Evolutionary conservation across 805 yeast genomes (phyloP).

Genomic region (Barnettozyma pratensis): DNA sequence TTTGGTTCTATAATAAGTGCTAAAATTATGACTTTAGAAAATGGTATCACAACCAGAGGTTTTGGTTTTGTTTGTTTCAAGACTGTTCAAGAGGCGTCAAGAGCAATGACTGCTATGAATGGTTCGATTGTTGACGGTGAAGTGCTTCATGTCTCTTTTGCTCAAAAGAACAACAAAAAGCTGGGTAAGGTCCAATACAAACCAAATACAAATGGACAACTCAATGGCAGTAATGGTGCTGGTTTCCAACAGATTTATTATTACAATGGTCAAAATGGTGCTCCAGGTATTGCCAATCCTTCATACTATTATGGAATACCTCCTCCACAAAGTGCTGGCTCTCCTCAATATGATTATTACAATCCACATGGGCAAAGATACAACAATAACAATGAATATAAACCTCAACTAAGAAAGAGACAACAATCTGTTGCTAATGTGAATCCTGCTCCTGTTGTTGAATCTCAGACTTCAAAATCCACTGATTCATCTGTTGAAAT

Average conservation of each 20-base stretch:
- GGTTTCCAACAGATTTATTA: background rate
- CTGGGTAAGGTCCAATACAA: constrained; percentile 3
- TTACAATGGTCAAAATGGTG: background rate
- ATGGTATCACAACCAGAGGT: constrained; percentile 47
- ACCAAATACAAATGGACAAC: background rate
- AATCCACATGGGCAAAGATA: background rate
- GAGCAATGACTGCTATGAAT: constrained; percentile 62
- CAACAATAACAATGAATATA: background rate
- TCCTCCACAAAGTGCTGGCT: background rate
- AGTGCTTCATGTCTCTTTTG: constrained; percentile 61
- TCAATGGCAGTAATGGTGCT: background rate
- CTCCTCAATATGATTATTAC: background rate
- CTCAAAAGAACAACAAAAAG: constrained; percentile 65
- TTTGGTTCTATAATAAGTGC: constrained; percentile 50
- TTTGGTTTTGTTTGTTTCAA: constrained; percentile 76
- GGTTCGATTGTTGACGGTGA: constrained; percentile 49
- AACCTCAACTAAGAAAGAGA: background rate
- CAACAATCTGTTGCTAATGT: background rate
- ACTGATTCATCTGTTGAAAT: no score
- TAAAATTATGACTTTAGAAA: constrained; percentile 41
- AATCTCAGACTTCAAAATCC: no score
- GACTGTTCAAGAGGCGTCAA: constrained; percentile 53
- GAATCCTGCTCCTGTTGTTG: no score
- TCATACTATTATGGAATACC: background rate
- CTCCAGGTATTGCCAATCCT: background rate